Percentiles rank a stretch among this genome's conserved stretches.
Conservation (phyloP, 345 rosid genomes). For the Hibiscus tridactylites region DNA sequence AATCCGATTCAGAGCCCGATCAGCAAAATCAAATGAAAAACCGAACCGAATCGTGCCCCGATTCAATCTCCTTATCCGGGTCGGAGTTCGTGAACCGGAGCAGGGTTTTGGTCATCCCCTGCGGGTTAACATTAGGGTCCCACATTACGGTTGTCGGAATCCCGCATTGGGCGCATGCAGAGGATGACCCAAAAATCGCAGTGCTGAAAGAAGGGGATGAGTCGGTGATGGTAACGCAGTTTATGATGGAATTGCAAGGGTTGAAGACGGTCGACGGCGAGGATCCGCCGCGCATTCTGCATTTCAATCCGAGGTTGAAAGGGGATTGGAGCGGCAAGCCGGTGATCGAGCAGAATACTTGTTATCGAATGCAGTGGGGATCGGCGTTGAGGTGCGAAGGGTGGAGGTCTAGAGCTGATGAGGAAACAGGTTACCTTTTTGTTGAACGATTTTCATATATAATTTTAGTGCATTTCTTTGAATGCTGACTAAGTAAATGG, state of each 20-base stretch:
- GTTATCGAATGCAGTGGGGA: slow-evolving; percentile 76
- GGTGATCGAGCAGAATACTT: slow-evolving; percentile 67
- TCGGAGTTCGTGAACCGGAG: slow-evolving; percentile 36
- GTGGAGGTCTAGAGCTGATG: slow-evolving; percentile 54
- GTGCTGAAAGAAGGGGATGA: slow-evolving; percentile 37
- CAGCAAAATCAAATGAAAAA: slow-evolving; percentile 6
- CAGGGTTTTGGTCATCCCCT: slow-evolving; percentile 49
- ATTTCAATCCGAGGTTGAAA: slow-evolving; percentile 58
- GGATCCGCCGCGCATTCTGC: slow-evolving; percentile 65
- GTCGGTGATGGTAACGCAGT: slow-evolving; percentile 58
- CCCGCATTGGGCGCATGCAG: slow-evolving; percentile 54
- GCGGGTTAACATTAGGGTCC: slow-evolving; percentile 57
- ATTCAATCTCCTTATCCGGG: slow-evolving; percentile 42
- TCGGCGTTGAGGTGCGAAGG: slow-evolving; percentile 66
- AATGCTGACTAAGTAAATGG: neutral
- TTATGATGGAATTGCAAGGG: slow-evolving; percentile 74
- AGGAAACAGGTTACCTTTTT: slow-evolving; percentile 47
- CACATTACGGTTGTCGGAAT: slow-evolving; percentile 54
- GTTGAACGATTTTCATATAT: slow-evolving; percentile 7
- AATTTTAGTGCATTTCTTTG: neutral
- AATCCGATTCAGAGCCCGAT: neutral
- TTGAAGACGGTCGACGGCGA: slow-evolving; percentile 53
- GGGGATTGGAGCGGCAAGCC: slow-evolving; percentile 71
- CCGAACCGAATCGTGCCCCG: slow-evolving; percentile 39
- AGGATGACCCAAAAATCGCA: slow-evolving; percentile 37